Evolutionary conservation across 2,329 filamentous ascomycete genomes (phyloP).

Genomic region (Colletotrichum sp.): DNA sequence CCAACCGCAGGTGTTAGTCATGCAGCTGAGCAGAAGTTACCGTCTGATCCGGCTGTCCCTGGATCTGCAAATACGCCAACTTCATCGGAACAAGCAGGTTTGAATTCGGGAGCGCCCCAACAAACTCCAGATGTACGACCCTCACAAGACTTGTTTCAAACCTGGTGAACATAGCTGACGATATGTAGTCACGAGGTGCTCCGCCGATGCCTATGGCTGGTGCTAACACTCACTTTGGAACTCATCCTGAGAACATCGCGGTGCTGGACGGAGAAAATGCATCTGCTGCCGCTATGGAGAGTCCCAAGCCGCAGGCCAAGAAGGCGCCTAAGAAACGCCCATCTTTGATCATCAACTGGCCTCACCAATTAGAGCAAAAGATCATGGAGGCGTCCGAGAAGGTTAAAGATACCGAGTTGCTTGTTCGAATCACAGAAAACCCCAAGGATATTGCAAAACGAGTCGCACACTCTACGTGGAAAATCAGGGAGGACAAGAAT

Average conservation of each 20-base stretch:
- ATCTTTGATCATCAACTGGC: neutral
- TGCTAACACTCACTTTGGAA: slow-evolving; percentile 40
- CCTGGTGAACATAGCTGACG: neutral
- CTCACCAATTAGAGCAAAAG: slow-evolving; percentile 26
- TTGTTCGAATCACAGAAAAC: neutral
- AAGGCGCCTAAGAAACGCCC: neutral
- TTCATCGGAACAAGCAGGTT: neutral
- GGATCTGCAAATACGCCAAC: neutral
- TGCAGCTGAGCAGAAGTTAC: neutral
- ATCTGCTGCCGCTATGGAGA: neutral
- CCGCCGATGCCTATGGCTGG: slow-evolving; percentile 36
- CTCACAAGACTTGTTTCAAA: neutral
- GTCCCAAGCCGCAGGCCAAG: neutral
- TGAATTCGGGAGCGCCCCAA: neutral
- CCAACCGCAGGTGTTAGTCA: neutral
- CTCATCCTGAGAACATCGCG: neutral
- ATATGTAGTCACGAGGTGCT: neutral
- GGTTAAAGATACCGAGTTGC: neutral
- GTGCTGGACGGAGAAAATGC: neutral
- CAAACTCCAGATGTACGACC: neutral
- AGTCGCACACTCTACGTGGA: slow-evolving; percentile 29
- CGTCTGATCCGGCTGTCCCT: neutral
- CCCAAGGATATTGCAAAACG: neutral
- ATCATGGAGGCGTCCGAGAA: slow-evolving; percentile 8
- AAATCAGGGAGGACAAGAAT: slow-evolving; percentile 24